These are phyloP conservation scores for Erythrobasidium hasegawianum DNA, from an alignment of 1,284 basidiomycete genomes.

Conservation along the genomic window DNA sequence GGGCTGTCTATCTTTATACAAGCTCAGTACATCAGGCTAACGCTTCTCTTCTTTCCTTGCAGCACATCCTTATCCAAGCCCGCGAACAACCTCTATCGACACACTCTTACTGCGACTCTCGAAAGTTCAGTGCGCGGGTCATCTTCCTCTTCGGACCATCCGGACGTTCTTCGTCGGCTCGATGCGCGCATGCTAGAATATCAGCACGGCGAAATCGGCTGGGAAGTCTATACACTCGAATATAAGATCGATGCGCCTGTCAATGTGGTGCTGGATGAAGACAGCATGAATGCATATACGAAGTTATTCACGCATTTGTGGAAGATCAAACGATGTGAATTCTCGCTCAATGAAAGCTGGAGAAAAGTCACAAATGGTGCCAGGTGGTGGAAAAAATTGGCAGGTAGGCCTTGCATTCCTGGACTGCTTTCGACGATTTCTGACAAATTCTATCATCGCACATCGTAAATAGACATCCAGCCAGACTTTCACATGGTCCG, in stretches of 20 bases:
- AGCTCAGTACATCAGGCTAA: too few species aligned
- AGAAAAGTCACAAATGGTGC: constrained; percentile 73
- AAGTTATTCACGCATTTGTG: constrained; percentile 92
- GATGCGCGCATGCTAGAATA: constrained; percentile 96
- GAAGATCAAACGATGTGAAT: constrained; percentile 90
- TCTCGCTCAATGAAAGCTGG: constrained; percentile 75
- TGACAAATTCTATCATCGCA: not conserved
- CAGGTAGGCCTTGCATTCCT: constrained; percentile 60
- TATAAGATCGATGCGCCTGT: constrained; percentile 97
- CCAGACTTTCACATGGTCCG: constrained; percentile 83
- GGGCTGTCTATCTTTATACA: too few species aligned
- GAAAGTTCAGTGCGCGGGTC: constrained; percentile 95
- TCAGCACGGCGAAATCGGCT: constrained; percentile 91
- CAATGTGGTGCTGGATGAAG: constrained; percentile 87
- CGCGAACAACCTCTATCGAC: constrained; percentile 91
- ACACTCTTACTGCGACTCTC: constrained; percentile 94
- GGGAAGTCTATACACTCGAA: constrained; percentile 63
- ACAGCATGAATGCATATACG: constrained; percentile 83
- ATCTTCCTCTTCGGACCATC: constrained; percentile 78
- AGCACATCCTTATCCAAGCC: constrained; percentile 81
- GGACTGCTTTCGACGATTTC: too few species aligned
- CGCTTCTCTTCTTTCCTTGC: too few species aligned
- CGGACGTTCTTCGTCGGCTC: constrained; percentile 82
- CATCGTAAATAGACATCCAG: constrained; percentile 76
- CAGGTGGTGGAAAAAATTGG: constrained; percentile 67